Evolutionary conservation across 805 yeast species (phyloP).

Genomic region (Suhomyces sp.): DNA sequence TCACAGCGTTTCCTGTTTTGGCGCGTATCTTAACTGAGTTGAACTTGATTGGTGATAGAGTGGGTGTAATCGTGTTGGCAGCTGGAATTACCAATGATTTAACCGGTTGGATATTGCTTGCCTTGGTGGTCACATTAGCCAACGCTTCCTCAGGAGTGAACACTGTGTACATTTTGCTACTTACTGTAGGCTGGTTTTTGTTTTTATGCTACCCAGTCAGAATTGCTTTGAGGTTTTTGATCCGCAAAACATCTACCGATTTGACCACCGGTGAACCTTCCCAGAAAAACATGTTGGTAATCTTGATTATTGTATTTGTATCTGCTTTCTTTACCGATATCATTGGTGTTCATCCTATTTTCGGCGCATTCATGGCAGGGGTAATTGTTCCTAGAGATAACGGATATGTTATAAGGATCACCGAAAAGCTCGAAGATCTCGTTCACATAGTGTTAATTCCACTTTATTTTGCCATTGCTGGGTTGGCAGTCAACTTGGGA

Average conservation of each 20-base stretch:
- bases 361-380: slow-evolving; percentile 81
- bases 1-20: slow-evolving; percentile 82
- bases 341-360: slow-evolving; percentile 82
- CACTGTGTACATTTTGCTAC: slow-evolving; percentile 65
- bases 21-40: slow-evolving; percentile 77
- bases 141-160: slow-evolving; percentile 67
- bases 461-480: slow-evolving; percentile 76
- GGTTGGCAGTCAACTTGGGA: slow-evolving; percentile 67
- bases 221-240: slow-evolving; percentile 41
- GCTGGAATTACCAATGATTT: slow-evolving; percentile 82
- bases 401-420: slow-evolving; percentile 64
- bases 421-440: slow-evolving; percentile 74
- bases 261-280: slow-evolving; percentile 60
- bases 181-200: slow-evolving; percentile 68
- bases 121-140: slow-evolving; percentile 72
- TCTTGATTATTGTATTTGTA: slow-evolving; percentile 54
- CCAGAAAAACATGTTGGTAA: slow-evolving; percentile 54
- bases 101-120: slow-evolving; percentile 77
- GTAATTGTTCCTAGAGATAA: slow-evolving; percentile 73
- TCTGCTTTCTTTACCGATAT: slow-evolving; percentile 80
- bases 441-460: slow-evolving; percentile 73
- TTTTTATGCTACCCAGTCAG: slow-evolving; percentile 58
- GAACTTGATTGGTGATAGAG: slow-evolving; percentile 66
- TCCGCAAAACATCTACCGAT: slow-evolving; percentile 50
- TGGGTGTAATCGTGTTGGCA: slow-evolving; percentile 68